Base-by-base conservation (phyloP, 805 yeast species). In the Komagataella pastoris region DNA sequence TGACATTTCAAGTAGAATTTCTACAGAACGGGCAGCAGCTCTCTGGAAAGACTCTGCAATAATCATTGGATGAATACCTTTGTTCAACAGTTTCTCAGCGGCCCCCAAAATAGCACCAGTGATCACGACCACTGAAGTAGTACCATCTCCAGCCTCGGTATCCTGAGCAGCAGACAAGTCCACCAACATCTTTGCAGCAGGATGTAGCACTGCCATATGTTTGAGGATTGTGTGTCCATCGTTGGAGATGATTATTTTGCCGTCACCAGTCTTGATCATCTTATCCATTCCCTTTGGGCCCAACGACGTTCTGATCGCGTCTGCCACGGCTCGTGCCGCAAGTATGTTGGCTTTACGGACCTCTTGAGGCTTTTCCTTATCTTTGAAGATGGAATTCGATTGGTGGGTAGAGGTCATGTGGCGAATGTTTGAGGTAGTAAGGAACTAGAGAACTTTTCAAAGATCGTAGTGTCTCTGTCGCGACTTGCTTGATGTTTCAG, bases 271-370 rank as follows among this genome's bases (percentile, higher is more conserved):
- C 69, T 88, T 88, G 71, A 88, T 88, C 98, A 93, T 91, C 73
- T 93, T 93, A 68, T 93, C 99, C 99, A 93, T 93, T 55, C 99
- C 99, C 68, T 89, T 91, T 52, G 99, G 99, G 18, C 99, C 99
- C 54, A 93, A 73, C 14, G 98, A 85, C 5, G 97, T 90, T 67
- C 97, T 79, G 60, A 89, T 87, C 49, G 97, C 97, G 67, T 89
- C 97, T 2, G 96, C 89, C 23, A 89, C 97, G 5, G 97, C 96
- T 60, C 91, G 75, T 6, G 97, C 97, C 3, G 97, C 97, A 56
- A 85, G 74, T 58, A 90, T 88, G 65, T 89, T 89, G 51, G 90
- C 80, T 67, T 79, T 81, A 56, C 97, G 84, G 51, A 89, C 96
- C 68, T 90, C 97, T 65, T 84, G 90, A 21, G 97, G 97, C 75